Conservation (phyloP, 1,284 basidiomycete species). For the Nidula niveotomentosa region DNA sequence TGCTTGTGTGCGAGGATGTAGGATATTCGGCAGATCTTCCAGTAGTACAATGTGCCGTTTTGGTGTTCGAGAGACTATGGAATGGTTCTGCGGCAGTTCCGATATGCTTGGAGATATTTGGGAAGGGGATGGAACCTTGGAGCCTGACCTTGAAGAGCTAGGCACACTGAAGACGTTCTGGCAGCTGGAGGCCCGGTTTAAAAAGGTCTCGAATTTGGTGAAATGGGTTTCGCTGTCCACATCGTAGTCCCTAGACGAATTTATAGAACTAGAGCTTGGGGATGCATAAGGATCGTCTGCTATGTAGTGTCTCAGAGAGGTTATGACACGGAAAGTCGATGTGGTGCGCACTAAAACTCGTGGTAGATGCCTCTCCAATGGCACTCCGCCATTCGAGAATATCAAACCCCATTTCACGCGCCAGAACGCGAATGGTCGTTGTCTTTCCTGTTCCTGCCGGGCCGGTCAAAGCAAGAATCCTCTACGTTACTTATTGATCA, state of each 20-base stretch:
- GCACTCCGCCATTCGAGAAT: conserved; percentile 86
- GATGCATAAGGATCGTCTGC: neutral
- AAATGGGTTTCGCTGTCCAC: conserved; percentile 59
- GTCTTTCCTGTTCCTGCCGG: conserved; percentile 94
- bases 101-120: neutral
- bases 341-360: conserved; percentile 12
- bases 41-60: conserved; percentile 73
- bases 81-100: conserved; percentile 14
- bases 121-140: conserved; percentile 5
- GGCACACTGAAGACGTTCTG: conserved; percentile 46
- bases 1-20: conserved; percentile 71
- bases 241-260: conserved; percentile 14
- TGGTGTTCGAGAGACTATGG: conserved; percentile 4
- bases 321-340: neutral
- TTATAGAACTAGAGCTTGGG: neutral
- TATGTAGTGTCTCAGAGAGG: neutral
- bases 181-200: conserved; percentile 72
- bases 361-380: conserved; percentile 38
- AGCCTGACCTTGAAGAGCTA: conserved; percentile 10
- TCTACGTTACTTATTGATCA: conserved; percentile 39
- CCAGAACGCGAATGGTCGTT: conserved; percentile 76
- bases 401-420: conserved; percentile 76
- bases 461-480: conserved; percentile 85
- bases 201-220: conserved; percentile 78
- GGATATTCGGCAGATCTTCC: conserved; percentile 91